Evolutionary conservation across 345 rosid genomes (phyloP).

Genomic region (Turritis glabra): DNA sequence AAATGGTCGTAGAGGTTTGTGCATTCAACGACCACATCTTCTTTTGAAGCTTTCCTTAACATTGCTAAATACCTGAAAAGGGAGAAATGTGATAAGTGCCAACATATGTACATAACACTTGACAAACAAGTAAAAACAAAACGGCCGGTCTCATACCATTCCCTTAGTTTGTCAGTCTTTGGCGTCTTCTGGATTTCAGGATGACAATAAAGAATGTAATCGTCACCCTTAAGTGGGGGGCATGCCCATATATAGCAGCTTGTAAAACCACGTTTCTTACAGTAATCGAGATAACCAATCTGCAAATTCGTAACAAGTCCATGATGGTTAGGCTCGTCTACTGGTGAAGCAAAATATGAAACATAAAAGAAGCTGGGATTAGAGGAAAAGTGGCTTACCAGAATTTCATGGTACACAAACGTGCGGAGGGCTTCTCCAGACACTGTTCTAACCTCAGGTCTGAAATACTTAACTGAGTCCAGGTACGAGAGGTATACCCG

Average conservation of each 20-base stretch:
- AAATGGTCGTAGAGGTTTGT: conserved; percentile 87
- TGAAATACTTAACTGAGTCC: conserved; percentile 91
- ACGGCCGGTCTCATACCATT: conserved; percentile 76
- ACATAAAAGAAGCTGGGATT: not conserved
- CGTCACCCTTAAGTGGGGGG: conserved; percentile 98
- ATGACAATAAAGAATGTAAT: conserved; percentile 88
- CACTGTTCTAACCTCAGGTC: conserved; percentile 83
- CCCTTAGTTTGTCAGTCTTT: conserved; percentile 86
- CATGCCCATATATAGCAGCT: conserved; percentile 99
- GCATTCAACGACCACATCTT: conserved; percentile 73
- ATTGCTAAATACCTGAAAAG: conserved; percentile 75
- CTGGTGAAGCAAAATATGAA: conserved; percentile 10
- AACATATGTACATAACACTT: conserved; percentile 34
- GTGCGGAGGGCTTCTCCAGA: conserved; percentile 96
- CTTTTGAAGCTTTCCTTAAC: conserved; percentile 80
- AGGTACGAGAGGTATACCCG: conserved; percentile 89
- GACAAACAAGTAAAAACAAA: conserved; percentile 27
- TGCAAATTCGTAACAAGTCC: conserved; percentile 36
- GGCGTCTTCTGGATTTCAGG: conserved; percentile 98
- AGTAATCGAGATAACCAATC: conserved; percentile 95
- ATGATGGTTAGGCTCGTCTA: not conserved
- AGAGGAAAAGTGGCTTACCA: conserved; percentile 14
- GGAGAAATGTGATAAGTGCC: not conserved
- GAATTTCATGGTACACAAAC: conserved; percentile 33
- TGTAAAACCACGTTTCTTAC: conserved; percentile 90